phyloP scores from a whole-genome alignment of 129 eudicot species.

The Flaveria brownii region DNA sequence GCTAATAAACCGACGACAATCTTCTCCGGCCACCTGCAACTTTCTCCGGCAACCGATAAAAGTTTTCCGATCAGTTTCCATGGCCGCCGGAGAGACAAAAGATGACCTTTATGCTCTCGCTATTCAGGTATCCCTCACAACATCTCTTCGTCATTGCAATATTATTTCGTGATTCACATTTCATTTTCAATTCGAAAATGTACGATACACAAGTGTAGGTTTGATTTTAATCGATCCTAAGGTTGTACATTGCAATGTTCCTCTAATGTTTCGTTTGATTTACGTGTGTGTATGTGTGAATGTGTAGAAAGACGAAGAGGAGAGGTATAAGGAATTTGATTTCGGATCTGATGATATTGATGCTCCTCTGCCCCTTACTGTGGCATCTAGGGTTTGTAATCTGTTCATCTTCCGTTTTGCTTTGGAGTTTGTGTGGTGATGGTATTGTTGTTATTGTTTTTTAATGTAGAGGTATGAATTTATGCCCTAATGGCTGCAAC shows the following conservation, averaged over 20 bases:
- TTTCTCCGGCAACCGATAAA: neutral
- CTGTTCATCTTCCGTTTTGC: neutral
- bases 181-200: constrained; percentile 4
- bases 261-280: neutral
- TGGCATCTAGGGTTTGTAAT: constrained; percentile 71
- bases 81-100: constrained; percentile 46
- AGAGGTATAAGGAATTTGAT: constrained; percentile 54
- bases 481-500: constrained; percentile 2
- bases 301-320: constrained; percentile 76
- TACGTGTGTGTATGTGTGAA: constrained; percentile 16
- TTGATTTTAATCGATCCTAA: constrained; percentile 36
- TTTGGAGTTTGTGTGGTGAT: neutral
- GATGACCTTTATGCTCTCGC: constrained; percentile 38
- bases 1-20: constrained; percentile 24
- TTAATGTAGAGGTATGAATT: neutral
- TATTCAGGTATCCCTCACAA: constrained; percentile 37
- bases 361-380: constrained; percentile 73
- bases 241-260: constrained; percentile 28
- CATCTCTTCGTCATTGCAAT: neutral
- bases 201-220: neutral
- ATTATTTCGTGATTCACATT: constrained; percentile 4
- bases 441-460: neutral
- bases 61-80: neutral
- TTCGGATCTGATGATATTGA: constrained; percentile 65
- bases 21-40: constrained; percentile 26